Percentiles rank a stretch among this genome's conserved stretches.
These are phyloP conservation scores for Lobulomyces angularis DNA, from an alignment of 192 early-diverging fungal genomes.

Conservation along the genomic window DNA sequence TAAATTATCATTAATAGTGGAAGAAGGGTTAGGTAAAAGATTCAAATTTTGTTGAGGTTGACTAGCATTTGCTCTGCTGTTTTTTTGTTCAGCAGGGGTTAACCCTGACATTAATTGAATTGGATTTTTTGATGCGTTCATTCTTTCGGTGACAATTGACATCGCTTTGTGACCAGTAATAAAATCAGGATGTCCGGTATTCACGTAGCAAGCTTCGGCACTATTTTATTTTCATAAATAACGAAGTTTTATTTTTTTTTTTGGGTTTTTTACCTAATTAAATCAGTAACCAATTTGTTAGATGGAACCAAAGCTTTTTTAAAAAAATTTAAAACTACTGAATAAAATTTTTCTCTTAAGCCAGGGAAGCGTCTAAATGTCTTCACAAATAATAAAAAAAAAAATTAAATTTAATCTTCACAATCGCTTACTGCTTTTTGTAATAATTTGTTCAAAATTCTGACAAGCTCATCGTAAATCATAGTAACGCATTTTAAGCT, in stretches of 20 bases:
- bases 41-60: no score
- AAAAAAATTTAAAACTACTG: constrained; percentile 86
- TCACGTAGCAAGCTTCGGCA: constrained; percentile 94
- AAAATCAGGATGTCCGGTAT: constrained; percentile 98
- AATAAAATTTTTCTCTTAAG: constrained; percentile 84
- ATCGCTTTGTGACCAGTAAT: constrained; percentile 92
- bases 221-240: constrained; percentile 21
- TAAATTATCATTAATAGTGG: no score
- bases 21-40: no score
- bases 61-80: no score
- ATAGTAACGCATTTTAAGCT: constrained; percentile 87
- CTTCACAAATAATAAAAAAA: constrained; percentile 9
- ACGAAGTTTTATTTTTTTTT: not conserved
- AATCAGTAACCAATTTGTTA: constrained; percentile 84
- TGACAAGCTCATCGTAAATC: constrained; percentile 95
- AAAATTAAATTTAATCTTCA: not conserved
- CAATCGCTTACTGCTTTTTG: constrained; percentile 56
- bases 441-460: constrained; percentile 85
- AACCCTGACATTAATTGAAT: constrained; percentile 23
- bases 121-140: constrained; percentile 55
- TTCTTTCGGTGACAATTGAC: constrained; percentile 76
- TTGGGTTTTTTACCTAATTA: constrained; percentile 57
- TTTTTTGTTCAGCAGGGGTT: no score
- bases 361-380: constrained; percentile 93
- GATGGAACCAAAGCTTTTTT: constrained; percentile 83